These are phyloP conservation scores for Lumnitzera littorea DNA, from an alignment of 345 rosid species.

Conservation along the genomic window DNA sequence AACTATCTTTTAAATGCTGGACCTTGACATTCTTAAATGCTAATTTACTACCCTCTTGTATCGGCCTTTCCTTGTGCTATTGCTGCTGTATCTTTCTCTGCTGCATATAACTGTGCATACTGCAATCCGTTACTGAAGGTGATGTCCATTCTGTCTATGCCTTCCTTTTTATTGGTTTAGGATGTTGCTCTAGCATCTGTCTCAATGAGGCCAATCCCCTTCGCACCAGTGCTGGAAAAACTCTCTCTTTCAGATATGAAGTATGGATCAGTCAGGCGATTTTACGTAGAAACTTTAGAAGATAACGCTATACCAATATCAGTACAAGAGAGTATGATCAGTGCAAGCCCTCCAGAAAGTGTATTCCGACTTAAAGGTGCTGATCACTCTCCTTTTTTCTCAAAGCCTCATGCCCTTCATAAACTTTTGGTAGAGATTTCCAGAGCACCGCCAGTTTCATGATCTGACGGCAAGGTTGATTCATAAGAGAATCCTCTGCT, in stretches of 20 bases:
- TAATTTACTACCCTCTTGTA: no score
- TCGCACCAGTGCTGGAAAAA: conserved; percentile 90
- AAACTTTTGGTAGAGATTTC: conserved; percentile 78
- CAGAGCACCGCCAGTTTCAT: conserved; percentile 25
- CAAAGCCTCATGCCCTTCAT: conserved; percentile 98
- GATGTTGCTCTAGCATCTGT: conserved; percentile 92
- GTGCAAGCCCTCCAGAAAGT: conserved; percentile 67
- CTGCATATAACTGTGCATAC: no score
- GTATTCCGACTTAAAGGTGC: conserved; percentile 79
- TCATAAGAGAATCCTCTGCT: neutral
- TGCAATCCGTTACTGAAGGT: no score
- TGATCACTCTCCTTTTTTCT: conserved; percentile 97
- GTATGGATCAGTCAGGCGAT: conserved; percentile 75
- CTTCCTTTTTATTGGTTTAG: conserved; percentile 23
- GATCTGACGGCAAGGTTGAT: conserved; percentile 2
- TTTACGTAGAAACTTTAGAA: conserved; percentile 65
- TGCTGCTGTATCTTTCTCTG: no score
- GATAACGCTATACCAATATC: conserved; percentile 75
- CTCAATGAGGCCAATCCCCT: conserved; percentile 89
- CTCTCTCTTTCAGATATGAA: conserved; percentile 59
- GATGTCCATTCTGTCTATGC: no score
- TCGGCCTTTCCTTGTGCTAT: no score
- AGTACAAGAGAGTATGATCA: conserved; percentile 72
- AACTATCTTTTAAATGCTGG: no score
- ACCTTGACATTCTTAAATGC: no score